These are phyloP conservation scores for Wickerhamiella vanderwaltii DNA, from an alignment of 805 yeast species.

Conservation along the genomic window DNA sequence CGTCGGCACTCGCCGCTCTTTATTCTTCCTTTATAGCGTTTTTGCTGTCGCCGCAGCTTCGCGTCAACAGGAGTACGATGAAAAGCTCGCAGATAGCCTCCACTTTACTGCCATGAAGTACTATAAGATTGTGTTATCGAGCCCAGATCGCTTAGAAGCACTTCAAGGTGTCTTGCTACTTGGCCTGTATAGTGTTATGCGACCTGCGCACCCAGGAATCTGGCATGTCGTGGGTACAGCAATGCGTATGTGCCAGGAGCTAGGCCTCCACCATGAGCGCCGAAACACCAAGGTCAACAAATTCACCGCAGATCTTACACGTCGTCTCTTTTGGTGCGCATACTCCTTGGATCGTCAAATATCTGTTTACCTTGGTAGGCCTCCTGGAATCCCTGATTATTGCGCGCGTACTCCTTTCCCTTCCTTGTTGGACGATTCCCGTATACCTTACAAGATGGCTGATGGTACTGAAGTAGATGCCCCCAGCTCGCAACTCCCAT, in stretches of 20 bases:
- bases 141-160: conserved; percentile 53
- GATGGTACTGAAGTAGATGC: conserved; percentile 4
- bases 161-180: conserved; percentile 59
- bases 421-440: conserved; percentile 54
- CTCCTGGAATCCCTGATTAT: conserved; percentile 80
- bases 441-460: conserved; percentile 32
- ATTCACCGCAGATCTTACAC: conserved; percentile 42
- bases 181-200: conserved; percentile 66
- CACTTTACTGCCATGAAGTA: conserved; percentile 44
- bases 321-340: conserved; percentile 80
- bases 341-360: conserved; percentile 78
- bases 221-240: conserved; percentile 85
- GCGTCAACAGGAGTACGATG: conserved; percentile 54
- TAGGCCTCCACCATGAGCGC: conserved; percentile 68
- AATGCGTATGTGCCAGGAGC: conserved; percentile 64
- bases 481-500: not conserved
- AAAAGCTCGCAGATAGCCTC: conserved; percentile 56
- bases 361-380: conserved; percentile 76
- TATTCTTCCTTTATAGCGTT: conserved; percentile 61
- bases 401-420: conserved; percentile 62
- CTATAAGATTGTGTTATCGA: conserved; percentile 28
- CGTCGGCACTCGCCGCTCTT: conserved; percentile 18
- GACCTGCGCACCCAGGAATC: conserved; percentile 84
- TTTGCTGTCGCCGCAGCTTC: conserved; percentile 74
- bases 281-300: conserved; percentile 20